Evolutionary conservation across 2,329 filamentous ascomycete genomes (phyloP).

Genomic region (Blumeria graminis): DNA sequence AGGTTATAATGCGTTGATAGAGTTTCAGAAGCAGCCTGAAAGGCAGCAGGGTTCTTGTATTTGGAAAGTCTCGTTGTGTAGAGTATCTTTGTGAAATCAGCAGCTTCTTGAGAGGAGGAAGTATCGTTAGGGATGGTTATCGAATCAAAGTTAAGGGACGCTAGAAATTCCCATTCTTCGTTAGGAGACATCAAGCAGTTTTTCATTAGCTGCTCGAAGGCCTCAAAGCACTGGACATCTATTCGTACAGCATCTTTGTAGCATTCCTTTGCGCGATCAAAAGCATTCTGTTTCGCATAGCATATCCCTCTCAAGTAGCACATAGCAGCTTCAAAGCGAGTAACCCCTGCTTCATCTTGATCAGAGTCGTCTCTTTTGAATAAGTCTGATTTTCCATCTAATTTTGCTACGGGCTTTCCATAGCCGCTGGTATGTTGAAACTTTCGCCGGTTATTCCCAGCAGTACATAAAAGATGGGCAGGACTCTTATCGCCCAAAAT

Average conservation of each 20-base stretch:
- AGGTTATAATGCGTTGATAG: slow-evolving; percentile 87
- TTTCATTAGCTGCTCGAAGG: slow-evolving; percentile 92
- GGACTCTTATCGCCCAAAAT: slow-evolving; percentile 85
- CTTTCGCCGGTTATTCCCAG: slow-evolving; percentile 41
- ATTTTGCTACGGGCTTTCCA: slow-evolving; percentile 25
- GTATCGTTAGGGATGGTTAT: slow-evolving; percentile 41
- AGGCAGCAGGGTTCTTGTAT: slow-evolving; percentile 66
- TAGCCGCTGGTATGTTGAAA: slow-evolving; percentile 38
- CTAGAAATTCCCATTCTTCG: slow-evolving; percentile 47
- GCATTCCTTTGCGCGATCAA: slow-evolving; percentile 90
- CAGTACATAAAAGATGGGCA: slow-evolving; percentile 55
- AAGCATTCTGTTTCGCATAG: slow-evolving; percentile 91
- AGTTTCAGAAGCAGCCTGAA: slow-evolving; percentile 68
- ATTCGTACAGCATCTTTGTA: slow-evolving; percentile 95
- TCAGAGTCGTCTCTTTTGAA: slow-evolving; percentile 11
- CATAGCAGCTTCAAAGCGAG: slow-evolving; percentile 89
- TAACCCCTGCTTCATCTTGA: slow-evolving; percentile 44
- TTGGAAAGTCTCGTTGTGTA: slow-evolving; percentile 92
- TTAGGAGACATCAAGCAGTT: slow-evolving; percentile 69
- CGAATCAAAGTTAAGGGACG: slow-evolving; percentile 66
- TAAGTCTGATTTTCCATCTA: slow-evolving; percentile 11
- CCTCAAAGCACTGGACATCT: slow-evolving; percentile 94
- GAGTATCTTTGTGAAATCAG: slow-evolving; percentile 82
- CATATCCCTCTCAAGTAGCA: slow-evolving; percentile 85
- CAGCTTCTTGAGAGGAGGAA: slow-evolving; percentile 57